Percentiles rank a stretch among this genome's conserved stretches.
These are phyloP conservation scores for Malus hybrid DNA, from an alignment of 331 rosid genomes.

Conservation along the genomic window DNA sequence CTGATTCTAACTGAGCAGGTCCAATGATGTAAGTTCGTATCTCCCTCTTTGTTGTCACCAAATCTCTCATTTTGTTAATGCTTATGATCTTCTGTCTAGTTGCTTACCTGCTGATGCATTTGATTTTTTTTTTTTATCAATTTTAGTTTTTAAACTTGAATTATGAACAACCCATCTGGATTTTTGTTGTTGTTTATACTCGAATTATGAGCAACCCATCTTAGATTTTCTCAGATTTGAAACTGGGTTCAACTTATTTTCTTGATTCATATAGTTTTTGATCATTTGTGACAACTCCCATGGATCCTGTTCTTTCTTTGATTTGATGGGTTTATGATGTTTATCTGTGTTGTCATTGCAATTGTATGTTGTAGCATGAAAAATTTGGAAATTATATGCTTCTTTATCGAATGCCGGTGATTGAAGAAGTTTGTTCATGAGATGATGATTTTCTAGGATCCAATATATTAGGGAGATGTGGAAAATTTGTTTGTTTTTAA, in stretches of 20 bases:
- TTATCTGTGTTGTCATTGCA: background rate
- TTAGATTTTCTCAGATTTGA: background rate
- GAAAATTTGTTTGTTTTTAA: background rate
- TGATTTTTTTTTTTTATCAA: background rate
- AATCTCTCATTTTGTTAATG: background rate
- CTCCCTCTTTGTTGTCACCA: background rate
- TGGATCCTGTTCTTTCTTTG: background rate
- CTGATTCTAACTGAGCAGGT: background rate
- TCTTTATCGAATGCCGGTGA: background rate
- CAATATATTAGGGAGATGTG: background rate
- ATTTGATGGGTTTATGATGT: background rate
- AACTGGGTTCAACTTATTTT: background rate
- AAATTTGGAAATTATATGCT: background rate
- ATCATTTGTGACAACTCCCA: background rate
- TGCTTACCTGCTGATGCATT: background rate
- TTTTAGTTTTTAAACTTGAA: background rate
- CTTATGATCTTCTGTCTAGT: background rate
- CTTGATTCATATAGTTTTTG: background rate
- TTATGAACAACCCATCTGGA: background rate
- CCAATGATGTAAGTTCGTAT: conserved; percentile 16
- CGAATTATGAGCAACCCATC: background rate
- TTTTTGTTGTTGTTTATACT: background rate
- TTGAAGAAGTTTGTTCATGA: background rate
- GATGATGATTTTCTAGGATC: background rate
- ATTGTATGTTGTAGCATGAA: background rate